Base-by-base conservation (phyloP, 257 asterid genomes). In the Anisodus tanguticus region DNA sequence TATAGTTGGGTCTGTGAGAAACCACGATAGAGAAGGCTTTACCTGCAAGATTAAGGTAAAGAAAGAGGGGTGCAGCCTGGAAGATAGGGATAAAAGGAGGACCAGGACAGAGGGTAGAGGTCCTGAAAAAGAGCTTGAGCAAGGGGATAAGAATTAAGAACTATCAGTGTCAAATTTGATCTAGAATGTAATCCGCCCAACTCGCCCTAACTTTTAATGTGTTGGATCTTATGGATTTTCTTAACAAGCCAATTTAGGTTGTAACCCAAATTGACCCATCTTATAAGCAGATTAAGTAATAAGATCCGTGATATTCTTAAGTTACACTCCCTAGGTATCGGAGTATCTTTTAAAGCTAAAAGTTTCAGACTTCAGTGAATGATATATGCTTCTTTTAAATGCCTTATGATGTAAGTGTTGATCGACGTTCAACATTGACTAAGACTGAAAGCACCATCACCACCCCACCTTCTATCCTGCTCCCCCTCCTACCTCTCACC, bases 381-480 rank as follows among this genome's bases (percentile, higher is more conserved):
- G 16, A 22, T 7, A 22, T 63, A 64, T 64, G 79, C 58, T 71
- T 71, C 58, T 45, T 71, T 39, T 9, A 17, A 71, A 19, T 71
- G 58, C 17, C 58, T 45, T 71, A 1, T 31, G 58, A 71, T 71
- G 3, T 10, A n/a, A 71, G 9, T 71, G 15, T 71, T 71, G 58
- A 17, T 71, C 17, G 1, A 43, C 45, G 39, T 71, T 39, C 79
- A 70, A 71, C 80, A 71, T 71, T n/a, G 58, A n/a, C 58, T 4
- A 71, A 45, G 58, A 71, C 59, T 19, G n/a, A 71, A 45, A 71
- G 41, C 59, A 72, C 80, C 39, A 72, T n/a, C 80, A 4, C 10
- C 58, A n/a, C 6, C 5, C 80, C 5, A 68, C 79, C 37, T 70
- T n/a, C 37, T 49, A 39, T 43, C 77, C 8, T 6, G 8, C 79